A percentile compares a stretch with the other conserved stretches of the same genome.
phyloP scores from a whole-genome alignment of 495 filamentous ascomycete genomes.

The Mytilinidion resinicola region DNA sequence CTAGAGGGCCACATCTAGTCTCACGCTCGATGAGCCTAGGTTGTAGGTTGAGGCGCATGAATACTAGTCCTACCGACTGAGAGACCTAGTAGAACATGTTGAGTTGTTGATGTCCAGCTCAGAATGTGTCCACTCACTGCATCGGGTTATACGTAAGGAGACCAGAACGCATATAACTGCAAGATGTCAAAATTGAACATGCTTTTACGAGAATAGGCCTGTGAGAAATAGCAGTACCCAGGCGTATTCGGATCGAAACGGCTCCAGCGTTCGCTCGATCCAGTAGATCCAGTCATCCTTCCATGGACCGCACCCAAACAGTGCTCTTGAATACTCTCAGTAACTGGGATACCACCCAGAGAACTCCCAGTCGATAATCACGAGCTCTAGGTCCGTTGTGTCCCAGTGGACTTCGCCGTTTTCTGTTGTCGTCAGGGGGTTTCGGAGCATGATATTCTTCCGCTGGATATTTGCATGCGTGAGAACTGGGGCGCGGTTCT shows the following conservation, averaged over 20 bases:
- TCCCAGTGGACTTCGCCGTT: conserved; percentile 19
- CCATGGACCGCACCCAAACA: conserved; percentile 33
- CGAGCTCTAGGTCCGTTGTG: conserved; percentile 19
- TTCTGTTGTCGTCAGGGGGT: conserved; percentile 19
- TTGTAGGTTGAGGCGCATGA: conserved; percentile 12
- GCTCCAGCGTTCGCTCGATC: conserved; percentile 33
- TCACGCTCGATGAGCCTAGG: conserved; percentile 14
- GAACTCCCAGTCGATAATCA: conserved; percentile 38
- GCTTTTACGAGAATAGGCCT: conserved; percentile 20
- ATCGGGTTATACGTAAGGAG: conserved; percentile 24
- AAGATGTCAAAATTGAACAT: conserved; percentile 23
- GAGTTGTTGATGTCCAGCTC: conserved; percentile 17
- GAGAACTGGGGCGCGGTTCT: conserved; percentile 18
- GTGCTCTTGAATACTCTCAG: conserved; percentile 33
- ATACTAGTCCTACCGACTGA: conserved; percentile 9
- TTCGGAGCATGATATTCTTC: conserved; percentile 35
- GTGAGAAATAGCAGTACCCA: conserved; percentile 24
- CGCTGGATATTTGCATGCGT: conserved; percentile 30
- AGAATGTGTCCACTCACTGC: conserved; percentile 18
- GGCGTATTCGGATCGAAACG: conserved; percentile 21
- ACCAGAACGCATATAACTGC: conserved; percentile 24
- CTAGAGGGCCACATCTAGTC: conserved; percentile 14
- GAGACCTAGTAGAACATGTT: conserved; percentile 8
- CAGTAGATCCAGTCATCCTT: conserved; percentile 38
- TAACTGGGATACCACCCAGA: conserved; percentile 38